Conservation (phyloP, 139 green algal species). For the Zygnema circumcarinatum region DNA sequence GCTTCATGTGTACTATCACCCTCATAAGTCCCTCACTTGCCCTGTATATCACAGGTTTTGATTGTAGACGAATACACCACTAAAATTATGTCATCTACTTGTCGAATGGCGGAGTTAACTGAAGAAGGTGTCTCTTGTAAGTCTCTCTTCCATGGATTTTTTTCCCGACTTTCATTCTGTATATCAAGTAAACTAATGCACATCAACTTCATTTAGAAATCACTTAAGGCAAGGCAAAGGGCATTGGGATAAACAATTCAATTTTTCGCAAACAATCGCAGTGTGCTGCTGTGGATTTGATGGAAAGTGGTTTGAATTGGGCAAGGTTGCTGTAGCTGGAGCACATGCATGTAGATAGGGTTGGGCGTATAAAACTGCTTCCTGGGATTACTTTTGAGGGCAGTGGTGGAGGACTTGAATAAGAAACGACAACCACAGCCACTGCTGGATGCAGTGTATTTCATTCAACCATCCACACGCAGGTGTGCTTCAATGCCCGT, state of each 20-base stretch:
- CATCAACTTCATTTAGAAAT: not conserved
- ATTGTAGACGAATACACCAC: constrained; percentile 53
- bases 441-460: constrained; percentile 61
- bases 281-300: too few relatives aligned
- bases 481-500: too few relatives aligned
- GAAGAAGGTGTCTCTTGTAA: constrained; percentile 57
- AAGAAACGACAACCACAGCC: constrained; percentile 62
- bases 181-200: too few relatives aligned
- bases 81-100: constrained; percentile 49
- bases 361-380: not conserved
- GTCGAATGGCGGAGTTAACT: constrained; percentile 52
- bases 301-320: too few relatives aligned
- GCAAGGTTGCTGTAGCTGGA: too few relatives aligned
- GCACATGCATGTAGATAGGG: constrained; percentile 1
- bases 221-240: not conserved
- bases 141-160: too few relatives aligned
- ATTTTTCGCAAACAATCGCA: constrained; percentile 7
- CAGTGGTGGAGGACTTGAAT: constrained; percentile 62
- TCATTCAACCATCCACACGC: constrained; percentile 53
- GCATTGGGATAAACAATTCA: not conserved
- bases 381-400: not conserved
- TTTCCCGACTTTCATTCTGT: too few relatives aligned
- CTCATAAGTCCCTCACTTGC: too few relatives aligned
- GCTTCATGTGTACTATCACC: too few relatives aligned
- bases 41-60: constrained; percentile 23